phyloP scores from a whole-genome alignment of 2,329 filamentous ascomycete genomes.

The Colletotrichum ledebouriae region DNA sequence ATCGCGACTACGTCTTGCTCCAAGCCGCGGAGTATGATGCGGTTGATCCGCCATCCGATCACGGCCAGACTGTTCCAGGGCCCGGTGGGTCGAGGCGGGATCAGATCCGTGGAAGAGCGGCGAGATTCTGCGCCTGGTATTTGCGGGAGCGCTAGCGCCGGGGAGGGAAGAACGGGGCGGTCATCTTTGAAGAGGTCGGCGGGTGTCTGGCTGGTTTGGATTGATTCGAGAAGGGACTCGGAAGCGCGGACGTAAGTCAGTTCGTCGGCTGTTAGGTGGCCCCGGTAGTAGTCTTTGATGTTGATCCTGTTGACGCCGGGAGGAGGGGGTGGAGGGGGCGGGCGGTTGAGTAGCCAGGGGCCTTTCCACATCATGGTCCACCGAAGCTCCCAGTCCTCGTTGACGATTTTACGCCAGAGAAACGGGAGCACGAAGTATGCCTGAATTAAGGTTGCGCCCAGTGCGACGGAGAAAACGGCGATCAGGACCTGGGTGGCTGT shows the following conservation, averaged over 20 bases:
- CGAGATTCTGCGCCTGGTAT: conserved; percentile 23
- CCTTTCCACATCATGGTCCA: conserved; percentile 63
- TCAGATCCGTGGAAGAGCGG: conserved; percentile 43
- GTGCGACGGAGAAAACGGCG: conserved; percentile 60
- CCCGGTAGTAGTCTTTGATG: conserved; percentile 64
- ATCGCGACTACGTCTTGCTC: conserved; percentile 62
- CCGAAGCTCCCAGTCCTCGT: conserved; percentile 65
- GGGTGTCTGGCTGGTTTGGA: conserved; percentile 47
- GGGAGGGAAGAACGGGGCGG: conserved; percentile 49
- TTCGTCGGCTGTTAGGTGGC: conserved; percentile 61
- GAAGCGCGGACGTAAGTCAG: conserved; percentile 55
- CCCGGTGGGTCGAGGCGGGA: conserved; percentile 52
- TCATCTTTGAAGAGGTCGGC: conserved; percentile 48
- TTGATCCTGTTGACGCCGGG: conserved; percentile 57
- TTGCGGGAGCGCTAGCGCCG: conserved; percentile 45
- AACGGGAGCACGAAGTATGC: conserved; percentile 66
- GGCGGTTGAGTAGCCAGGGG: conserved; percentile 59
- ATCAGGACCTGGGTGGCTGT: conserved; percentile 46
- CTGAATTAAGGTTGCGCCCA: conserved; percentile 57
- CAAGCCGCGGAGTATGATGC: conserved; percentile 60
- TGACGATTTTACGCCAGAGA: conserved; percentile 63
- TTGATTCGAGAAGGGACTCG: conserved; percentile 51
- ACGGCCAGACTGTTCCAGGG: conserved; percentile 58
- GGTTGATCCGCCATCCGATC: conserved; percentile 56
- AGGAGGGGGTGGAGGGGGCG: conserved; percentile 52